Conservation (phyloP, 2,329 filamentous ascomycete genomes). For the Sporothrix globosa region DNA sequence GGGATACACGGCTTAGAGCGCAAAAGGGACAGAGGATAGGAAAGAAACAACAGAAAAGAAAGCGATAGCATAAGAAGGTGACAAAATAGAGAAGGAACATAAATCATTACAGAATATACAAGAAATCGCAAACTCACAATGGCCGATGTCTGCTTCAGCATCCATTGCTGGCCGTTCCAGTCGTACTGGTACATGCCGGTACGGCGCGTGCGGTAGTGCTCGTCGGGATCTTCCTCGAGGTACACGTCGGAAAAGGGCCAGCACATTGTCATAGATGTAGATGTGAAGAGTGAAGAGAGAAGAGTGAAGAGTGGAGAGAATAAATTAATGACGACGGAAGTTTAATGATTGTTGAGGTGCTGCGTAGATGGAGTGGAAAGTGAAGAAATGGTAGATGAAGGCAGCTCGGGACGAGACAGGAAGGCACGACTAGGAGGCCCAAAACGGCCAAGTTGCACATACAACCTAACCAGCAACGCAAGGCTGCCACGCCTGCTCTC, state of each 20-base stretch:
- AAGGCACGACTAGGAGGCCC: not conserved
- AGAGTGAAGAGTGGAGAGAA: not conserved
- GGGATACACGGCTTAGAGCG: not conserved
- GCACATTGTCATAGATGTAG: constrained; percentile 49
- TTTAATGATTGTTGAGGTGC: not conserved
- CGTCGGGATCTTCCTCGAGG: constrained; percentile 39
- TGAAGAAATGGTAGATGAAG: not conserved
- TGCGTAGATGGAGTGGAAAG: not conserved
- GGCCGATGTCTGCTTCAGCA: constrained; percentile 42
- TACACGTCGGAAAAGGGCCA: constrained; percentile 46
- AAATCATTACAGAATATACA: not conserved
- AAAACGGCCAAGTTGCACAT: not conserved
- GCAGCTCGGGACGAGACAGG: not conserved
- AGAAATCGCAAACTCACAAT: constrained; percentile 42
- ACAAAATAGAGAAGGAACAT: not conserved
- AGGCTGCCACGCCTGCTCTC: not conserved
- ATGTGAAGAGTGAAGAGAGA: not conserved
- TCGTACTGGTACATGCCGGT: constrained; percentile 45
- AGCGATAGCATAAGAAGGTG: not conserved
- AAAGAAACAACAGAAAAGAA: too few species aligned
- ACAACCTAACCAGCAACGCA: not conserved
- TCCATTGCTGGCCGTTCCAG: constrained; percentile 48
- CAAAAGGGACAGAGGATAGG: not conserved
- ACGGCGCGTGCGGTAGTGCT: constrained; percentile 41
- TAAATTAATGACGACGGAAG: too few species aligned